Base-by-base conservation (phyloP, 495 filamentous ascomycete species). In the Penicillium dipodomyicola region DNA sequence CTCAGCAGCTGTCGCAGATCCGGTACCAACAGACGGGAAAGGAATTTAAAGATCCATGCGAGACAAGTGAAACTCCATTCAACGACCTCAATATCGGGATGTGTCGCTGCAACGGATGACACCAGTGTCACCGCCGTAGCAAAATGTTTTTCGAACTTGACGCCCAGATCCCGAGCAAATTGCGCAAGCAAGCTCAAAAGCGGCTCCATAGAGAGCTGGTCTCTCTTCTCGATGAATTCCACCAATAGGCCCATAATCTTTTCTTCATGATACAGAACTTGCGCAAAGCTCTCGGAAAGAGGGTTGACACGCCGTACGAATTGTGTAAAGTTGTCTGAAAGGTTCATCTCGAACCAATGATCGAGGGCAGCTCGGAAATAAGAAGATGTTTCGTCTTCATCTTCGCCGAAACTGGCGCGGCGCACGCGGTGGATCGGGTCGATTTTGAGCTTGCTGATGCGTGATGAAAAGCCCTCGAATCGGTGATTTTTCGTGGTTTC, bases 11-110 rank as follows among this genome's bases (percentile, higher is more conserved):
- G 89, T 60, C 90, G 79, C 50, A 97, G 74, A 65, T 99, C 89
- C 5, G 90, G 87, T 0, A 90, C 88, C 22, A 99, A 67, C 8
- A 97, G 79, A 43, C 89, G 83, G 4, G 91, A 93, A 19, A 99
- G 82, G 63, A 96, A 97, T 67, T 97, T 99, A 82, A 97, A 95
- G 17, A 96, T 82, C 82, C 95, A 97, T 58, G 94, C 91, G 14
- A 99, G 80, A 63, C 90, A 92, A 44, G 84, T 91, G 68, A 99
- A 97, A 54, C 91, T 92, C 95, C 94, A 97, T 75, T 99, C 92
- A 35, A 95, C 87, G 15, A 91, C 89, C 60, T 93, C 91, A 30
- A 90, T 80, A 59, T 85, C 83, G 1, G 73, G 58, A 62, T 88
- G 81, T 47, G 78, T 82, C 22, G 83, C 82, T 33, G 87, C 85